Base-by-base conservation (phyloP, 805 yeast species). In the Wickerhamomyces alni region DNA sequence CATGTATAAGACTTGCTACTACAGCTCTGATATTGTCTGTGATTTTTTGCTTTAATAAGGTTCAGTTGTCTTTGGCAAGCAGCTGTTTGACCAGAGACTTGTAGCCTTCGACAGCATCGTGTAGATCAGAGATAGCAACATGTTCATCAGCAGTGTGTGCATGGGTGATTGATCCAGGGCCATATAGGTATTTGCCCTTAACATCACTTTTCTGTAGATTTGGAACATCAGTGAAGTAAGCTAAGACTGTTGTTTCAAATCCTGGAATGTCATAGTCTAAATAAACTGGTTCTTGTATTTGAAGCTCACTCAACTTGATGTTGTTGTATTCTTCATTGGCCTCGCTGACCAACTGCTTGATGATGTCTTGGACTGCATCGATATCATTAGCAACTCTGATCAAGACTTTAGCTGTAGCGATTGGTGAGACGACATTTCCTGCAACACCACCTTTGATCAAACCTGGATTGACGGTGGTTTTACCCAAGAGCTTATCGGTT, bases 381-480 rank as follows among this genome's bases (percentile, higher is more conserved):
- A 66, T 46, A 31, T 69, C 70, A 9, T 62, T 69, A 3, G 87
- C 76, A 3, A 78, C 74, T 54, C 89, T 66, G 44, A 80, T 62
- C 15, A 75, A 51, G 2, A 74, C 51, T 2, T 60, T 50, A 16
- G 83, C 82, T 8, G 51, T 47, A 1, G 84, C 82, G 18, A 56
- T 46, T 2, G 81, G 80, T 3, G 88, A 82, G 9, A 82, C 59
- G 21, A 82, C 85, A 55, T 82, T 82, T 8, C 70, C 63, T 4
- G 87, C 89, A 2, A 77, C 75, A 19, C 87, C 87, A 7, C 75
- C 86, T 10, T 60, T 43, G 17, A 82, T 63, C 17, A 52, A 39
- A 1, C 87, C 89, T 37, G 78, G 67, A 47, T 82, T 82, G 33
- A 80, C 53, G 2, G 86, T 82, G 1, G 82, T 65, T 8, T 70